A percentile compares a stretch with the other conserved stretches of the same genome.
These are phyloP conservation scores for Termitomyces sp. DNA, from an alignment of 768 basidiomycete genomes.

Conservation along the genomic window DNA sequence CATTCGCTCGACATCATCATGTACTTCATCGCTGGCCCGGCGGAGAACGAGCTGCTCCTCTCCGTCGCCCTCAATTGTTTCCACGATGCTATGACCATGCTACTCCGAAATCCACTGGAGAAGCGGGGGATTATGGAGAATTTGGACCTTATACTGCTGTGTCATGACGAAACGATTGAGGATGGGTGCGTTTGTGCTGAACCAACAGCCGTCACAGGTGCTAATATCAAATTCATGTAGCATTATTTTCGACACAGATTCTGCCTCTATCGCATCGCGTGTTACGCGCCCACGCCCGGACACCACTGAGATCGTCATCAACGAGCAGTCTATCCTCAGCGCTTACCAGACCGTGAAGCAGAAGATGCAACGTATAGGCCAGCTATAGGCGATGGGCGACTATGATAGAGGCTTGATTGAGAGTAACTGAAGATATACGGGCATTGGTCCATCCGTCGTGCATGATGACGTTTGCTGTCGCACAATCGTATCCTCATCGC, in stretches of 20 bases:
- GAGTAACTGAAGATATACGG: background rate
- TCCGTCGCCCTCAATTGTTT: conserved; percentile 80
- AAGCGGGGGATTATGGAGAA: conserved; percentile 94
- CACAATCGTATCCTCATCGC: background rate
- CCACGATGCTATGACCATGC: conserved; percentile 78
- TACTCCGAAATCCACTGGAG: conserved; percentile 90
- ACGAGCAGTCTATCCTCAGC: conserved; percentile 94
- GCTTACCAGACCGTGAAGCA: conserved; percentile 91
- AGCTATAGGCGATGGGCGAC: conserved; percentile 33
- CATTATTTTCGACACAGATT: conserved; percentile 95
- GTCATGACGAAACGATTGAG: conserved; percentile 95
- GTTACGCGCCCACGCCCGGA: conserved; percentile 92
- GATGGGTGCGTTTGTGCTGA: conserved; percentile 68
- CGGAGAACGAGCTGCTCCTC: conserved; percentile 96
- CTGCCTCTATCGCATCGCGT: conserved; percentile 91
- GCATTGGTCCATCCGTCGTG: background rate
- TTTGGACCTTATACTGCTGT: conserved; percentile 86
- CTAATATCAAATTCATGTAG: conserved; percentile 33
- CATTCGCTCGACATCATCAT: conserved; percentile 95
- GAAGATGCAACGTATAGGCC: conserved; percentile 78
- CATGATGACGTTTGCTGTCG: background rate
- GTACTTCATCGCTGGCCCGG: conserved; percentile 84
- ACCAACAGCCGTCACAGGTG: background rate
- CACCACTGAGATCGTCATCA: conserved; percentile 95
- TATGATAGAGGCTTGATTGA: background rate